Evolutionary conservation across 306 rosid genomes (phyloP).

Genomic region (Sophora flavescens): DNA sequence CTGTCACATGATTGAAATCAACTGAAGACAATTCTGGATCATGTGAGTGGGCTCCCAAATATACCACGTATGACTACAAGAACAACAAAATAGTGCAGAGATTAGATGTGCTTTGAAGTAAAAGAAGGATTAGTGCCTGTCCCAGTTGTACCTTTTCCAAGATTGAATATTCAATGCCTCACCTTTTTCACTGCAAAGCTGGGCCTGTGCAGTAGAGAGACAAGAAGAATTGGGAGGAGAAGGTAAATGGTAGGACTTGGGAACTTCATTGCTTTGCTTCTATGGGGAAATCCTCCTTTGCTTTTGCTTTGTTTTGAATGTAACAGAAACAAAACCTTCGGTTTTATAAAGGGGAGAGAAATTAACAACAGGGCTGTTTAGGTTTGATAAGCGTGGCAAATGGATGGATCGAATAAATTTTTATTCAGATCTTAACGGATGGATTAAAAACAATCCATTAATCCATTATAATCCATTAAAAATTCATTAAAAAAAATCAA

Average conservation of each 20-base stretch:
- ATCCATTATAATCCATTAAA: no score
- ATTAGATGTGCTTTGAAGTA: background rate
- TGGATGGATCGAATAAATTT: no score
- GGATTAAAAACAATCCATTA: no score
- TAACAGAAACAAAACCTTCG: conserved; percentile 38
- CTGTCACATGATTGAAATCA: conserved; percentile 57
- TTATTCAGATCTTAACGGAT: no score
- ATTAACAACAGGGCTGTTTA: background rate
- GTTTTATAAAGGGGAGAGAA: conserved; percentile 33
- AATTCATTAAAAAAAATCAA: no score
- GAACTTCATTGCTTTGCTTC: conserved; percentile 51
- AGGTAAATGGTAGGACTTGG: conserved; percentile 34
- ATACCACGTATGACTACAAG: conserved; percentile 83
- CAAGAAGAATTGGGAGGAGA: conserved; percentile 51
- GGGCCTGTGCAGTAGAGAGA: conserved; percentile 50
- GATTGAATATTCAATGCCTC: conserved; percentile 47
- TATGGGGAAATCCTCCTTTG: conserved; percentile 11
- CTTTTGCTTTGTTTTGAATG: conserved; percentile 39
- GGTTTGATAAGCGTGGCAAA: no score
- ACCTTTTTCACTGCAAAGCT: conserved; percentile 71
- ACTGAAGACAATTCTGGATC: conserved; percentile 53
- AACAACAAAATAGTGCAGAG: background rate
- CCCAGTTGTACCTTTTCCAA: background rate
- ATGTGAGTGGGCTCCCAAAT: conserved; percentile 84
- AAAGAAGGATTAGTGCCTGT: background rate